Evolutionary conservation across 805 yeast genomes (phyloP).

Genomic region (Sugiyamaella smithiae): DNA sequence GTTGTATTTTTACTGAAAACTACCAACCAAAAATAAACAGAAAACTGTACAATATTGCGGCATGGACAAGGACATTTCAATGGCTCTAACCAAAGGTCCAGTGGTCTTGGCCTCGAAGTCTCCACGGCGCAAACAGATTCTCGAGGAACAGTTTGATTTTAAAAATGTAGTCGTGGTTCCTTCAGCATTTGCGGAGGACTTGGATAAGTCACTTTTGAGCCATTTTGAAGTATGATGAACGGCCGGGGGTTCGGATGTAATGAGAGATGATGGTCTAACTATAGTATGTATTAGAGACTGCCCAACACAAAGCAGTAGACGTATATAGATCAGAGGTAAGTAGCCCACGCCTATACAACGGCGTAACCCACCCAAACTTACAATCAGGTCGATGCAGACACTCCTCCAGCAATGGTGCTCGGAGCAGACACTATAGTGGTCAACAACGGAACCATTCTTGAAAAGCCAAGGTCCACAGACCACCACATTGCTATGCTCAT

Average conservation of each 20-base stretch:
- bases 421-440: constrained; percentile 81
- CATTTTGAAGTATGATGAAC: constrained; percentile 42
- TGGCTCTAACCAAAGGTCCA: constrained; percentile 20
- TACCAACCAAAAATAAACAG: too few species aligned
- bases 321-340: constrained; percentile 47
- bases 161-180: constrained; percentile 44
- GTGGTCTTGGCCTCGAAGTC: constrained; percentile 81
- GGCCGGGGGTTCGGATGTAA: background rate
- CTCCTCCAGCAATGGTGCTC: constrained; percentile 34
- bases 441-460: constrained; percentile 59
- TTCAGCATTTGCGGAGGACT: constrained; percentile 74
- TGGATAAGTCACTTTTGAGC: constrained; percentile 50
- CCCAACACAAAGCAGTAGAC: constrained; percentile 62
- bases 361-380: too few species aligned
- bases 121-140: constrained; percentile 73
- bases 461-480: constrained; percentile 66
- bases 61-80: background rate
- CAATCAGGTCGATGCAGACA: constrained; percentile 33
- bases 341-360: too few species aligned
- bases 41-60: too few species aligned
- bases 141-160: constrained; percentile 45
- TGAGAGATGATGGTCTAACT: background rate
- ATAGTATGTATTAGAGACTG: constrained; percentile 67
- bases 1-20: too few species aligned
- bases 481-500: constrained; percentile 52